Evolutionary conservation across 1,284 basidiomycete species (phyloP).

Genomic region (Naganishia albida): DNA sequence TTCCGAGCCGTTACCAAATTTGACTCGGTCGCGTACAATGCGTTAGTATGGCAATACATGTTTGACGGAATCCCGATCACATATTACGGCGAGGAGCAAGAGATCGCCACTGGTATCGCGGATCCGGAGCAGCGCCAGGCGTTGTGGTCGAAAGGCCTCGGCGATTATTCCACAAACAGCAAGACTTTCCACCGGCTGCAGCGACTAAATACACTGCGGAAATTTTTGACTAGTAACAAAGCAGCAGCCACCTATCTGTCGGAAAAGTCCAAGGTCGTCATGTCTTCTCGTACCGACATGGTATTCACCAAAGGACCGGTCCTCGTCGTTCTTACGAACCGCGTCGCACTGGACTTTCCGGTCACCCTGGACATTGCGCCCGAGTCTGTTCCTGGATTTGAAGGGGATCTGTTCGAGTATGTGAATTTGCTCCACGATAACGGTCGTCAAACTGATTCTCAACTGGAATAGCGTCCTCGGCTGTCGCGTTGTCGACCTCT

Average conservation of each 20-base stretch:
- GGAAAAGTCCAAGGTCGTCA: slow-evolving; percentile 62
- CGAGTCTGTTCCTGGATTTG: slow-evolving; percentile 46
- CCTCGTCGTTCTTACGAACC: slow-evolving; percentile 69
- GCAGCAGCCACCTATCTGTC: slow-evolving; percentile 56
- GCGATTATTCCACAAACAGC: slow-evolving; percentile 58
- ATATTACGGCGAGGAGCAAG: slow-evolving; percentile 74
- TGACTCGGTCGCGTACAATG: slow-evolving; percentile 57
- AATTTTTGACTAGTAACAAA: slow-evolving; percentile 61
- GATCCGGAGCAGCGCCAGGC: slow-evolving; percentile 75
- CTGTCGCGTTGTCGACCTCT: background rate
- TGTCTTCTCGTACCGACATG: slow-evolving; percentile 62
- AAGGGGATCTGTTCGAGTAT: slow-evolving; percentile 48
- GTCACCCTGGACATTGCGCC: slow-evolving; percentile 40
- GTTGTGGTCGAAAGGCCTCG: slow-evolving; percentile 71
- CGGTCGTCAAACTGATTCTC: background rate
- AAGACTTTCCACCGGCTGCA: slow-evolving; percentile 64
- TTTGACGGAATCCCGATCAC: slow-evolving; percentile 61
- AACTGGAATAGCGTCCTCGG: background rate
- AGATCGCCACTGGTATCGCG: slow-evolving; percentile 58
- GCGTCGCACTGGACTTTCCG: slow-evolving; percentile 34
- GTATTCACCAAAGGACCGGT: slow-evolving; percentile 72
- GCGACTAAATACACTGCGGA: slow-evolving; percentile 70
- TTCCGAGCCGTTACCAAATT: slow-evolving; percentile 63
- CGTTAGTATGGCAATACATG: slow-evolving; percentile 68
- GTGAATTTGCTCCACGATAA: slow-evolving; percentile 18